Evolutionary conservation across 1,139 yeast genomes (phyloP).

Genomic region (Nakaseomyces uthaithaninus): DNA sequence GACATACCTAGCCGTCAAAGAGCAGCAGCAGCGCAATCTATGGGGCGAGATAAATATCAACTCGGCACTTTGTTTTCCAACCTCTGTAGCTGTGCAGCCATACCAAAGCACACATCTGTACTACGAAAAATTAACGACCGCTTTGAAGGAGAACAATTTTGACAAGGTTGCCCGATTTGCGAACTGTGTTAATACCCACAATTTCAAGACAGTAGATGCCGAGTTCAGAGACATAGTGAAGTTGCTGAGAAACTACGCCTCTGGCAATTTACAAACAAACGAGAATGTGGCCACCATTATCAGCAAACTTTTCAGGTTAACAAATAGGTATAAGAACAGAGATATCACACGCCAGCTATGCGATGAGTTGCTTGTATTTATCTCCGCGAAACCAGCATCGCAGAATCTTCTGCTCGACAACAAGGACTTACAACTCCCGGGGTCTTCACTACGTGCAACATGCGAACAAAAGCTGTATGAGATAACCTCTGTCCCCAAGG

Average conservation of each 20-base stretch:
- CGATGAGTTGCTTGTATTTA: slow-evolving; percentile 18
- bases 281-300: slow-evolving; percentile 17
- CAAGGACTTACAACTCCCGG: slow-evolving; percentile 18
- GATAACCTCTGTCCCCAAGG: slow-evolving; percentile 44
- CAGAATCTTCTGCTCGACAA: slow-evolving; percentile 20
- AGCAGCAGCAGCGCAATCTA: slow-evolving; percentile 25
- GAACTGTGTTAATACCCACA: slow-evolving; percentile 14
- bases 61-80: slow-evolving; percentile 23
- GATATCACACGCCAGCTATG: slow-evolving; percentile 27
- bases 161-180: slow-evolving; percentile 15
- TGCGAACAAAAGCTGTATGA: slow-evolving; percentile 19
- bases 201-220: slow-evolving; percentile 10
- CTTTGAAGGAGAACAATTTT: slow-evolving; percentile 14
- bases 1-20: slow-evolving; percentile 25
- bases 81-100: slow-evolving; percentile 27
- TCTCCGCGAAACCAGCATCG: slow-evolving; percentile 10
- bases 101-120: slow-evolving; percentile 18
- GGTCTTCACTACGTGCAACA: slow-evolving; percentile 13
- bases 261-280: slow-evolving; percentile 23
- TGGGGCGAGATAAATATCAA: slow-evolving; percentile 28
- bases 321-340: slow-evolving; percentile 20
- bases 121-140: slow-evolving; percentile 15
- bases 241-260: slow-evolving; percentile 23
- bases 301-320: slow-evolving; percentile 22
- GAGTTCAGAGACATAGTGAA: slow-evolving; percentile 16